Evolutionary conservation across 768 basidiomycete genomes (phyloP).

Genomic region (Tylopilus sp.): DNA sequence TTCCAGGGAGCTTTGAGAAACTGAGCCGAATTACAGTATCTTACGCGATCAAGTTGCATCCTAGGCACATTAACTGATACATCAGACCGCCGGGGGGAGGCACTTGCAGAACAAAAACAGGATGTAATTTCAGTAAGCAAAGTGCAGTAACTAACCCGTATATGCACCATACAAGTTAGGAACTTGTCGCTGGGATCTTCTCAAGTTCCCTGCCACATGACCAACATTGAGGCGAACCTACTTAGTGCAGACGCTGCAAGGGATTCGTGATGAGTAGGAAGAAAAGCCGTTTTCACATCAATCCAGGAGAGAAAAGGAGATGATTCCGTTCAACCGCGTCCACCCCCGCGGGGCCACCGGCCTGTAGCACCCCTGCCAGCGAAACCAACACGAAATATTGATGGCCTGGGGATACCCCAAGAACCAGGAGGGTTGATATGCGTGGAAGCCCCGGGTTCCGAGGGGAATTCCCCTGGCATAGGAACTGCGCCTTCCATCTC

Average conservation of each 20-base stretch:
- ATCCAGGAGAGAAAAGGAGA: neutral
- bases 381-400: conserved; percentile 53
- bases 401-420: conserved; percentile 13
- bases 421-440: conserved; percentile 11
- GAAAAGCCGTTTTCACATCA: conserved; percentile 10
- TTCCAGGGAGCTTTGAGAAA: neutral
- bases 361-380: conserved; percentile 49
- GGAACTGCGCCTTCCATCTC: conserved; percentile 30
- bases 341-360: conserved; percentile 21
- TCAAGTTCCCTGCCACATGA: conserved; percentile 15
- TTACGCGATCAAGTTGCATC: too few relatives aligned
- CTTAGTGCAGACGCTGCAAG: neutral
- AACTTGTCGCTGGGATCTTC: conserved; percentile 3
- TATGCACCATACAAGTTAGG: neutral
- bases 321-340: conserved; percentile 11
- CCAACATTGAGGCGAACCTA: conserved; percentile 7
- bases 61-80: too few relatives aligned
- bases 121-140: neutral
- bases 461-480: conserved; percentile 36
- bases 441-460: conserved; percentile 12
- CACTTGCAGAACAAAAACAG: neutral
- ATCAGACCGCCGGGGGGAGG: neutral
- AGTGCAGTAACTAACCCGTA: too few relatives aligned
- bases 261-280: neutral
- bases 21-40: neutral